Evolutionary conservation across 2,329 filamentous ascomycete genomes (phyloP).

Genomic region (Penicillium griseofulvum): DNA sequence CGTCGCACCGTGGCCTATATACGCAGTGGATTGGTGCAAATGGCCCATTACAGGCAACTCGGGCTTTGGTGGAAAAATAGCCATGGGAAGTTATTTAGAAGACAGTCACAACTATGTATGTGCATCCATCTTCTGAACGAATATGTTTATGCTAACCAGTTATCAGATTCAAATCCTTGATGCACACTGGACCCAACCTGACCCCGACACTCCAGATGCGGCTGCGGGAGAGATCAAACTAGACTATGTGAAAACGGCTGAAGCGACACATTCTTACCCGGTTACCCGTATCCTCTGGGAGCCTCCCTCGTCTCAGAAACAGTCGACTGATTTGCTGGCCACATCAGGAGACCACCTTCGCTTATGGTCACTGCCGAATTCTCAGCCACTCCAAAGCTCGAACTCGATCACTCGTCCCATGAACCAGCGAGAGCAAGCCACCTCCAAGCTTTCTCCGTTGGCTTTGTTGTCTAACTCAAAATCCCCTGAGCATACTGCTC

Average conservation of each 20-base stretch:
- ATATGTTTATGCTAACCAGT: slow-evolving; percentile 15
- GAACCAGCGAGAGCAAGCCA: slow-evolving; percentile 60
- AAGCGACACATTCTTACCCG: slow-evolving; percentile 96
- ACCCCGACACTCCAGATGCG: slow-evolving; percentile 67
- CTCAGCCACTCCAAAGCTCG: slow-evolving; percentile 58
- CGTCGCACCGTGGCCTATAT: slow-evolving; percentile 88
- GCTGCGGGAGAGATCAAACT: slow-evolving; percentile 63
- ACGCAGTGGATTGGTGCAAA: slow-evolving; percentile 99
- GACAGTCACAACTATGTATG: slow-evolving; percentile 94
- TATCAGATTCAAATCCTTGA: slow-evolving; percentile 92
- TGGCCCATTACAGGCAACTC: slow-evolving; percentile 72
- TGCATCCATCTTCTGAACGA: slow-evolving; percentile 31
- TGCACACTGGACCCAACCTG: slow-evolving; percentile 70
- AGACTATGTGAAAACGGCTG: slow-evolving; percentile 89
- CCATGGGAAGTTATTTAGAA: slow-evolving; percentile 92
- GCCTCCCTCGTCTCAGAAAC: slow-evolving; percentile 89
- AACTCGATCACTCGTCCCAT: slow-evolving; percentile 69
- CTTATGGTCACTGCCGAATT: slow-evolving; percentile 80
- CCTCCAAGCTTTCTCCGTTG: slow-evolving; percentile 83
- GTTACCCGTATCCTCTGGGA: slow-evolving; percentile 96
- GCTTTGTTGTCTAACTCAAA: slow-evolving; percentile 96
- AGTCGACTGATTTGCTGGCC: slow-evolving; percentile 88
- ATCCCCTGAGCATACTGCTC: slow-evolving; percentile 95
- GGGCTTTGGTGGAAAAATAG: slow-evolving; percentile 79
- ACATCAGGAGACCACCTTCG: slow-evolving; percentile 93